A percentile compares a stretch with the other conserved stretches of the same genome.
These are phyloP conservation scores for Cryptosporidium canis DNA, from an alignment of 169 alveolate species.

Conservation along the genomic window DNA sequence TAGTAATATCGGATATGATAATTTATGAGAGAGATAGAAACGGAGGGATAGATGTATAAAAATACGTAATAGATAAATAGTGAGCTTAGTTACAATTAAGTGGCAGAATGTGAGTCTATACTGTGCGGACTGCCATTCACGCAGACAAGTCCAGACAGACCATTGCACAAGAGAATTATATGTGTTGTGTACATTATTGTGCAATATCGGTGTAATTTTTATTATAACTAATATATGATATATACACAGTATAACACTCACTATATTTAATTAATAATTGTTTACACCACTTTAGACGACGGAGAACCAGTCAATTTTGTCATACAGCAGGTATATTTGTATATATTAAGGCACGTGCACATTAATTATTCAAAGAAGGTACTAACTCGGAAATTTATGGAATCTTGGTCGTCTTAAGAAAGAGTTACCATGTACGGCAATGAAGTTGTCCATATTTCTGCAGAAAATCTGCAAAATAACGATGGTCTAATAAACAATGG, in stretches of 20 bases:
- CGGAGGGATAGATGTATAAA: conserved; percentile 67
- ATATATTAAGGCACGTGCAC: neutral
- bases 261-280: neutral
- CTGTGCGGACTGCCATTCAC: conserved; percentile 75
- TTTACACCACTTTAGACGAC: neutral
- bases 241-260: neutral
- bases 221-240: neutral
- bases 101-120: conserved; percentile 74
- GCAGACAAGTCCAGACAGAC: conserved; percentile 75
- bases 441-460: neutral
- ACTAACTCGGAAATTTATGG: neutral
- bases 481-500: neutral
- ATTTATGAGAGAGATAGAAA: conserved; percentile 52
- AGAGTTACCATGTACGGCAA: neutral
- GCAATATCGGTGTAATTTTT: conserved; percentile 27
- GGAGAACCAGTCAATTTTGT: neutral
- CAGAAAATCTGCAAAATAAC: neutral
- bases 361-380: neutral
- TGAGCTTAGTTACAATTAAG: conserved; percentile 61
- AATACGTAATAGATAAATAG: conserved; percentile 41
- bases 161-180: conserved; percentile 71
- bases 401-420: neutral
- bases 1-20: conserved; percentile 28
- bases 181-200: conserved; percentile 70
- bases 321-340: neutral